Conservation (phyloP, 176 grass and related monocot species). For the Zoysia pacifica region DNA sequence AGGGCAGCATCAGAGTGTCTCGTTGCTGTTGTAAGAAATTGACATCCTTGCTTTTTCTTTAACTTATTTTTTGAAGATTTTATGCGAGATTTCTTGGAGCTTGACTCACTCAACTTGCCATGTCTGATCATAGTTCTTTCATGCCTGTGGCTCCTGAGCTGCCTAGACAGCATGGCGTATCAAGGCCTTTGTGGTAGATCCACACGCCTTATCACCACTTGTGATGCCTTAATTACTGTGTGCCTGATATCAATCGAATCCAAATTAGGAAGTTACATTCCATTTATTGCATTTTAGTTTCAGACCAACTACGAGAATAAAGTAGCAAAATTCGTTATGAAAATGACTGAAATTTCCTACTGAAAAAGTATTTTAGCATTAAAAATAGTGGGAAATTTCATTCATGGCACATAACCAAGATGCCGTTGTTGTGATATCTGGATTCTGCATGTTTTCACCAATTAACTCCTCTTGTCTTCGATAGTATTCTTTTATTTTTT, state of each 20-base stretch:
- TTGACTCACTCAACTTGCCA: constrained; percentile 1
- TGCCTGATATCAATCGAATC: constrained; percentile 6
- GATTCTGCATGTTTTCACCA: neutral
- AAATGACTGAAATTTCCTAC: neutral
- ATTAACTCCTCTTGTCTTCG: neutral
- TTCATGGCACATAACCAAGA: too few species aligned
- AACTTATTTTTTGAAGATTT: neutral
- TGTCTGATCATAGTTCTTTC: neutral
- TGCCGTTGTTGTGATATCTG: neutral
- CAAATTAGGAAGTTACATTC: too few species aligned
- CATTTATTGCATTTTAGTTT: too few species aligned
- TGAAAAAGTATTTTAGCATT: neutral
- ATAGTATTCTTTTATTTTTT: neutral
- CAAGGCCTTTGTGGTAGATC: neutral
- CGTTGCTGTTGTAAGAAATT: neutral
- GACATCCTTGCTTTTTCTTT: neutral
- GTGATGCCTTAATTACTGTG: neutral
- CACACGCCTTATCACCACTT: neutral
- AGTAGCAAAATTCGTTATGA: too few species aligned
- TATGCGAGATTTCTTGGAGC: neutral
- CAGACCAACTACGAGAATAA: too few species aligned
- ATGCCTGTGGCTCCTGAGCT: neutral
- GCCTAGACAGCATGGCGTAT: neutral
- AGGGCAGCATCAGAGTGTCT: neutral
- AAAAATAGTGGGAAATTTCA: too few species aligned